Base-by-base conservation (phyloP, 1,284 basidiomycete species). In the Leucoagaricus sp. region DNA sequence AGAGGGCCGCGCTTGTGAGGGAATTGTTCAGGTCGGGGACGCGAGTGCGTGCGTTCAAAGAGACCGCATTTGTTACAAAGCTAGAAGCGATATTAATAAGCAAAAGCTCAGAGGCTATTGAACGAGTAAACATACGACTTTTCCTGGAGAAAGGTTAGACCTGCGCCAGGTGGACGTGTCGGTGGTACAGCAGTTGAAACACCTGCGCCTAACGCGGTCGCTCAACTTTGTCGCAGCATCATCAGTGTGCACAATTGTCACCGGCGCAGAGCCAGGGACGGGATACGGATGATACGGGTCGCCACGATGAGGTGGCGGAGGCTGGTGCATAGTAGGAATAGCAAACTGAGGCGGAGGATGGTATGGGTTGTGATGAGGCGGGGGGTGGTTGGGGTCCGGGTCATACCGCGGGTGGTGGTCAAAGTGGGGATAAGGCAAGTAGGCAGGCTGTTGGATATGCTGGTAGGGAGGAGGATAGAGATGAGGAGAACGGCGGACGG, bases 61-160 rank as follows among this genome's bases (percentile, higher is more conserved):
- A 92, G 73, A 21, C 89, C 89, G 65, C 89, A 92, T 67, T 92
- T 92, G 79, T 92, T 92, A 75, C 89, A 92, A n/a, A 92, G 79
- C 88, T 91, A 21, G 9, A 36, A 28, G 29, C 15, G 17, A 21
- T 51, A 25, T 45, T n/a, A 54, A 34, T 46, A 15, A 49, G 41
- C 31, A 34, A 12, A 49, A 31, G 42, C 34, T 31, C n/a, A 9
- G 33, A 29, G 12, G 12, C 28, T 55, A 45, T 36, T n/a, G n/a
- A n/a, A n/a, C n/a, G n/a, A n/a, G n/a, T n/a, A n/a, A 53, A 80
- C 89, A 60, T 65, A 90, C 88, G 63, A 91, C 90, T 81, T 92
- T 92, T 33, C 89, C 89, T 2, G 87, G 87, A 61, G 81, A 85
- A 53, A 92, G 79, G 66, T 88, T 91, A 23, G 83, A 86, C 58